These are phyloP conservation scores for Jamesozyma piceae DNA, from an alignment of 805 yeast genomes.

Conservation along the genomic window DNA sequence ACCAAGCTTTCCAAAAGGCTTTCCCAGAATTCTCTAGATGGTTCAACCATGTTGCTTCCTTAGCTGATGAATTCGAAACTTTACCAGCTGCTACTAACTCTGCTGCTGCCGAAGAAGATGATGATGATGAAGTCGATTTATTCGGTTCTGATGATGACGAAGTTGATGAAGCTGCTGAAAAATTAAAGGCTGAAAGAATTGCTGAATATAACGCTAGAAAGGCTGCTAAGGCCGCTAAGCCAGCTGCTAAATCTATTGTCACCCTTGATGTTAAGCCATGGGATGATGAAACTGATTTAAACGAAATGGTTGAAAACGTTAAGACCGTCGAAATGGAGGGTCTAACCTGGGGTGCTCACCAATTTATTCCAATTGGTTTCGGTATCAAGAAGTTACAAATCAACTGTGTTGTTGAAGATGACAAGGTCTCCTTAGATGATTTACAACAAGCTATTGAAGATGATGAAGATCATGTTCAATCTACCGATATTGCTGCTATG, in stretches of 20 bases:
- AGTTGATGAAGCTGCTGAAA: conserved; percentile 95
- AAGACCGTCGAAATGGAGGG: conserved; percentile 84
- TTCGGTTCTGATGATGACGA: conserved; percentile 93
- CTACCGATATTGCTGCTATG: conserved; percentile 98
- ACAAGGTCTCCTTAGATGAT: conserved; percentile 84
- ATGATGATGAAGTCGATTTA: conserved; percentile 87
- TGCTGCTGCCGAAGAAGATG: conserved; percentile 51
- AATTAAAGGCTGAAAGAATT: conserved; percentile 91
- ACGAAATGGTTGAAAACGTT: conserved; percentile 77
- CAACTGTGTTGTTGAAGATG: conserved; percentile 97
- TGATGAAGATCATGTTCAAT: conserved; percentile 98
- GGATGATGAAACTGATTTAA: conserved; percentile 98
- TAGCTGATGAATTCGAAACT: conserved; percentile 71
- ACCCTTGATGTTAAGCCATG: conserved; percentile 98
- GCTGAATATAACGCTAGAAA: conserved; percentile 97
- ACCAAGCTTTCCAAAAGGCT: conserved; percentile 85
- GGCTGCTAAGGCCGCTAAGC: conserved; percentile 94
- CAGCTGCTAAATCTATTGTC: conserved; percentile 96
- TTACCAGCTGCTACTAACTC: conserved; percentile 64
- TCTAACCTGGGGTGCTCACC: conserved; percentile 96
- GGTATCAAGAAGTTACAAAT: conserved; percentile 99
- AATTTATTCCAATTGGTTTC: conserved; percentile 94
- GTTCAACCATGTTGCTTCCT: conserved; percentile 96
- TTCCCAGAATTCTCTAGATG: conserved; percentile 96
- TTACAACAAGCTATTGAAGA: conserved; percentile 68